A percentile compares a stretch with the other conserved stretches of the same genome.
These are phyloP conservation scores for Mrakia frigida DNA, from an alignment of 768 basidiomycete genomes.

Conservation along the genomic window DNA sequence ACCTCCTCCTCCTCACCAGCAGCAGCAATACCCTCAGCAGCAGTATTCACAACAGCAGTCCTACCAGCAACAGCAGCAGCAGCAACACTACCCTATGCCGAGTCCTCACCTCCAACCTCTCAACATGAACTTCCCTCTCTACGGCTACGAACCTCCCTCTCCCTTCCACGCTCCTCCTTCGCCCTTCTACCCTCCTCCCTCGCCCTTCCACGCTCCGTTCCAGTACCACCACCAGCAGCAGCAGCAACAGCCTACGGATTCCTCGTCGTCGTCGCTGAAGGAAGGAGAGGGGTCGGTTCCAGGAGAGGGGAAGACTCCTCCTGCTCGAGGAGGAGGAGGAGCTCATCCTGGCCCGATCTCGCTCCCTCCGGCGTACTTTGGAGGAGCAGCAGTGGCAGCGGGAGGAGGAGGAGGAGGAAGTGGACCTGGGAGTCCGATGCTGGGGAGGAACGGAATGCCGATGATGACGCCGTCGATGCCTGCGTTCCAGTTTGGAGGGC, in stretches of 20 bases:
- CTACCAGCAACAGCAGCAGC: slow-evolving; percentile 31
- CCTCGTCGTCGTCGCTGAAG: not conserved
- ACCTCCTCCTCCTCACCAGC: slow-evolving; percentile 22
- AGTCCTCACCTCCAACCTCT: slow-evolving; percentile 6
- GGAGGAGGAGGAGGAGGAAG: slow-evolving; percentile 20
- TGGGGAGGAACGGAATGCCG: slow-evolving; percentile 66
- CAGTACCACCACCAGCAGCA: slow-evolving; percentile 9
- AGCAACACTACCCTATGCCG: not conserved
- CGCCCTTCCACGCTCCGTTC: slow-evolving; percentile 18
- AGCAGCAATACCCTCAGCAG: slow-evolving; percentile 15
- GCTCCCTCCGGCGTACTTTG: slow-evolving; percentile 51
- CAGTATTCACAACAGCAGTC: too few relatives aligned
- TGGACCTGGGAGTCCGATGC: slow-evolving; percentile 43
- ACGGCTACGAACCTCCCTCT: slow-evolving; percentile 40
- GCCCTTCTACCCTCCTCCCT: slow-evolving; percentile 34
- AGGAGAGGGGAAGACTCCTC: slow-evolving; percentile 25
- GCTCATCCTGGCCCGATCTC: slow-evolving; percentile 65
- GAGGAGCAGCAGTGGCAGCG: too few relatives aligned
- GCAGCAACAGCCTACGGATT: not conserved
- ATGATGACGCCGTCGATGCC: slow-evolving; percentile 98
- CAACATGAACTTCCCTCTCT: slow-evolving; percentile 35
- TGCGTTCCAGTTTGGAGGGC: slow-evolving; percentile 65
- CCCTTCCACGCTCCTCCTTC: slow-evolving; percentile 38
- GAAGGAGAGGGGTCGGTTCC: slow-evolving; percentile 21
- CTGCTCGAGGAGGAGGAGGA: not conserved